Evolutionary conservation across 1,284 basidiomycete genomes (phyloP), one percentile per base, ranked within the genome.

Genomic region (Puccinia polysora): DNA sequence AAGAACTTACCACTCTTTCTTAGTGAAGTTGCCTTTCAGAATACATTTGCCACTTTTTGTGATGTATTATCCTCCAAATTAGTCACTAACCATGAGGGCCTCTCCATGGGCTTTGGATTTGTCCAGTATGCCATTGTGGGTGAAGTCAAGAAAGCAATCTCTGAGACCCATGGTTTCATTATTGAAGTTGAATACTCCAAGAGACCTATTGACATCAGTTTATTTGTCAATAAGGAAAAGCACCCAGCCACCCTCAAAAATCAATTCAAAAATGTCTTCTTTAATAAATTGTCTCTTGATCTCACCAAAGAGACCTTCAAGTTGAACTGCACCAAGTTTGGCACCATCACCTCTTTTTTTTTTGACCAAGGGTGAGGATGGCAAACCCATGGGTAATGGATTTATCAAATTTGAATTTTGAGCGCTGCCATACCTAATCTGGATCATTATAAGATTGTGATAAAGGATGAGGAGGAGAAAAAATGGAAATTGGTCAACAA

Each of bases 51-150:
- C 23, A 32, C 7, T 7, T 56, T 56, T 56, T 23, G 53, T 25
- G 30, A 56, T 6, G 30, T 56, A 7, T 32, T 56, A 56, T 56
- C 53, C 18, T 56, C n/a, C n/a, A n/a, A n/a, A n/a, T n/a, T n/a
- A n/a, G n/a, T n/a, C n/a, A n/a, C n/a, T n/a, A n/a, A n/a, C 53
- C 25, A 56, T 45, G 20, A 49, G 28, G 34, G 40, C 25, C 56
- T 55, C 45, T 72, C 73, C 4, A 77, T 75, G 12, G 76, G 78
- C 2, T 76, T 74, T 18, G 81, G 81, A 1, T 83, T 83, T 75
- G 73, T 84, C 64, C 86, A 86, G 0, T 85, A 88, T 73, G 87
- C 86, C 73, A 85, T 82, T 18, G 86, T 86, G 7, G 85, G 88
- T 78, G 77, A 84, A 71, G 84, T 82, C 14, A 83, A 85, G 0